Percentiles rank a stretch among this genome's conserved stretches.
These are phyloP conservation scores for Murraya koenigii DNA, from an alignment of 345 rosid genomes.

Conservation along the genomic window DNA sequence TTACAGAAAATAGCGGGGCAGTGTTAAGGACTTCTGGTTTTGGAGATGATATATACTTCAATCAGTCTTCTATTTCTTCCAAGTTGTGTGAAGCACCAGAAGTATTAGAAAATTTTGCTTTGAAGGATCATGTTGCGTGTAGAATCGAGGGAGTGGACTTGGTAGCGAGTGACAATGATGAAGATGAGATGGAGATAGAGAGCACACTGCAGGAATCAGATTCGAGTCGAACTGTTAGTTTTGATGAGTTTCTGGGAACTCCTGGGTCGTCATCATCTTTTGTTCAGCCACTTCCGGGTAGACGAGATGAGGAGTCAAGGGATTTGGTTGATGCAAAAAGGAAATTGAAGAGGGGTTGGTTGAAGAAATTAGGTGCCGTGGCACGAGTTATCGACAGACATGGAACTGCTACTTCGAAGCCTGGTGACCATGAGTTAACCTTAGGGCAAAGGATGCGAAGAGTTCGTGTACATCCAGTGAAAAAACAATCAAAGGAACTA, in stretches of 20 bases:
- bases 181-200: slow-evolving; percentile 24
- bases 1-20: slow-evolving; percentile 32
- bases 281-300: slow-evolving; percentile 15
- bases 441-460: slow-evolving; percentile 31
- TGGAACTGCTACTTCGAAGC: slow-evolving; percentile 16
- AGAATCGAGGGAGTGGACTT: slow-evolving; percentile 34
- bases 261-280: slow-evolving; percentile 28
- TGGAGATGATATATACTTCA: slow-evolving; percentile 21
- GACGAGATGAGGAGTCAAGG: slow-evolving; percentile 22
- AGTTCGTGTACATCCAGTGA: slow-evolving; percentile 44
- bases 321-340: slow-evolving; percentile 18
- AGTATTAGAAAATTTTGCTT: slow-evolving; percentile 19
- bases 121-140: slow-evolving; percentile 16
- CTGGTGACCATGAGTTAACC: slow-evolving; percentile 30
- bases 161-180: slow-evolving; percentile 27
- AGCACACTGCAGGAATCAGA: slow-evolving; percentile 34
- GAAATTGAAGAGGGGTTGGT: slow-evolving; percentile 46
- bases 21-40: slow-evolving; percentile 35
- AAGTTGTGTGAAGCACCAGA: slow-evolving; percentile 29
- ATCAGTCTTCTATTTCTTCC: slow-evolving; percentile 29
- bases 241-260: slow-evolving; percentile 44
- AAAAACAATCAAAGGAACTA: slow-evolving; percentile 60
- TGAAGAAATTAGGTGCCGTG: slow-evolving; percentile 44
- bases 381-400: slow-evolving; percentile 33
- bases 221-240: slow-evolving; percentile 40